Base-by-base conservation (phyloP, 352 stramenopile species). In the Phytophthora niederhauseri region DNA sequence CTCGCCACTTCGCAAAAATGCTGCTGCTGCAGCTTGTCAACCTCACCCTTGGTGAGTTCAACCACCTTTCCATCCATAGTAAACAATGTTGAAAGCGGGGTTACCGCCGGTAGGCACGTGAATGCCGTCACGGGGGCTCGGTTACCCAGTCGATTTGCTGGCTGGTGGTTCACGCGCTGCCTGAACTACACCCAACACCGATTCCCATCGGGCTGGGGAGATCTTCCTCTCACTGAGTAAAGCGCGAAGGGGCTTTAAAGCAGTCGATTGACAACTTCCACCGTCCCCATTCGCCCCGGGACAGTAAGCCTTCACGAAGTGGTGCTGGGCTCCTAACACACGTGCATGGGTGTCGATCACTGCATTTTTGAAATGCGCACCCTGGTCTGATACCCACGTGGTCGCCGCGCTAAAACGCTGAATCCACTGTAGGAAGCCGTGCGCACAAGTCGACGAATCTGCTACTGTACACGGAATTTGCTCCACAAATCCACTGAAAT, bases 211-310 rank as follows among this genome's bases (percentile, higher is more conserved):
- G 3, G 49, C 20, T n/a, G 20, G 49, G 3, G 49, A 7, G 19
- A 55, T 15, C 12, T 36, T 55, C 22, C 49, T 7, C 14, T 55
- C 24, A 55, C 22, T 55, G 9, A 55, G 49, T 36, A 55, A 34
- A 9, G 49, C 22, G 11, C 49, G 49, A 6, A 55, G 49, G 20
- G 8, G 38, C 49, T 55, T 55, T n/a, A 55, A n/a, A 55, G 49
- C 49, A 55, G 22, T 6, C 49, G 19, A 43, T 43, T 43, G 9
- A 43, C 34, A 43, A 43, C 34, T 43, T 43, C 34, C 9, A 43
- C 34, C 22, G 22, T 26, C 3, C 3, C 22, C 22, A 3, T 26
- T 26, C 22, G 22, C 22, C 22, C 22, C 1, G 22, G 22, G 22
- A 15, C 34, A 43, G 14, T 43, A 43, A 15, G 34, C 34, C 34